Base-by-base conservation (phyloP, 2,329 filamentous ascomycete genomes). In the Elsinoe australis region DNA sequence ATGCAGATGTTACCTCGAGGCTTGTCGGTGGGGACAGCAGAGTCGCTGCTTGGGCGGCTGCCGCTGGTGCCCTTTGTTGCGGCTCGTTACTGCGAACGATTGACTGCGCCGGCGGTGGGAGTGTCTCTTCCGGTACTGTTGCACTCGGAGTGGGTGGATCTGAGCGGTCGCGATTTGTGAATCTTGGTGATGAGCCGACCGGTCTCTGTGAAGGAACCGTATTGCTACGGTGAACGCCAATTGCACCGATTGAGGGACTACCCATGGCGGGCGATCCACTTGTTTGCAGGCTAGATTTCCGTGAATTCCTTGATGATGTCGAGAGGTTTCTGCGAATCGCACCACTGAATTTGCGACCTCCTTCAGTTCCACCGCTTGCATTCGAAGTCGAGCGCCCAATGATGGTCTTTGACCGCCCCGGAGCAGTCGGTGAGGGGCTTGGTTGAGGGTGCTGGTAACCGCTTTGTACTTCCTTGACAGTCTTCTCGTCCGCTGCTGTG, bases 141-240 rank as follows among this genome's bases (percentile, higher is more conserved):
- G 56, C 50, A 28, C 52, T 70, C 7, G 74, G 71, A 0, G 75
- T 72, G 7, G 73, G 69, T 15, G 77, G 67, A 24, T 76, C 72
- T 3, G 74, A 71, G 29, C 73, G 67, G 57, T 78, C 60, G 8
- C 60, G 56, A 19, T 21, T 39, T 19, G 57, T 74, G 57, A 88
- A 85, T n/a, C 84, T 76, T 4, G 77, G 76, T 1, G 80, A 75
- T 32, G 78, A 72, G 34, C 89, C 66, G 6, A 79, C 80, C 5
- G 87, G 92, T 62, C 85, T 83, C 62, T 94, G 94, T 0, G 90
- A 92, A 0, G 92, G 92, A 10, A 96, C 74, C 2, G 92, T 98
- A 62, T 96, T 96, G 67, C 90, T 95, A 55, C 82, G 71, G 58
- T 82, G 76, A n/a, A 86, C 72, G 35, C 79, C 76, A 33, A 71